phyloP scores from a whole-genome alignment of 2,329 filamentous ascomycete species.

The Aspergillus viridinutans region DNA sequence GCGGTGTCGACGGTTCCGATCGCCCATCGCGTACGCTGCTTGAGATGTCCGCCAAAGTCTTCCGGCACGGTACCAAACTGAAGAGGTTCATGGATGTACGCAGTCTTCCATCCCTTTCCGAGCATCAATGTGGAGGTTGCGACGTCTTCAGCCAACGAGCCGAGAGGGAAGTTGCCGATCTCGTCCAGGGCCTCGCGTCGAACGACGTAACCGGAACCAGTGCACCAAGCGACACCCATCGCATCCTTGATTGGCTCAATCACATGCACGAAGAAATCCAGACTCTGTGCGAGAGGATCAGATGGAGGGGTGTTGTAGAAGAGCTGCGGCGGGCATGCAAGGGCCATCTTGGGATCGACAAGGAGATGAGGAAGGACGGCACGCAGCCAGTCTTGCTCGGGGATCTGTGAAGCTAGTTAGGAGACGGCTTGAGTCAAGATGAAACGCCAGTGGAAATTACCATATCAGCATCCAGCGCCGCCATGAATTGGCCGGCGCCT shows the following conservation, averaged over 20 bases:
- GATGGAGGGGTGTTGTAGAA: conserved; percentile 60
- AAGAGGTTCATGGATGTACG: conserved; percentile 56
- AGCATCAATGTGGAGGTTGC: conserved; percentile 57
- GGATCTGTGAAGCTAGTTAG: conserved; percentile 43
- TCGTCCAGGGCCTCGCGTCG: conserved; percentile 57
- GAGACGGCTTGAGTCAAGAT: not conserved
- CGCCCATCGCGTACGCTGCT: conserved; percentile 38
- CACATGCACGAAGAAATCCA: conserved; percentile 57
- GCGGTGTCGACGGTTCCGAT: conserved; percentile 54
- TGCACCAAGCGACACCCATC: conserved; percentile 56
- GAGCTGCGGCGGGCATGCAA: conserved; percentile 58
- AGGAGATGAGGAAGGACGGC: conserved; percentile 57
- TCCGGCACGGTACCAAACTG: conserved; percentile 53
- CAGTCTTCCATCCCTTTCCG: conserved; percentile 59
- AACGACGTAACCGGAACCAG: conserved; percentile 60
- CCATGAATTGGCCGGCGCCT: conserved; percentile 56
- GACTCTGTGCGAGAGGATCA: conserved; percentile 56
- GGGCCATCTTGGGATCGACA: conserved; percentile 52
- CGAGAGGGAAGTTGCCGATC: conserved; percentile 60
- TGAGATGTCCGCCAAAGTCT: conserved; percentile 32
- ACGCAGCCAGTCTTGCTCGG: conserved; percentile 57
- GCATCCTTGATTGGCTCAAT: conserved; percentile 46
- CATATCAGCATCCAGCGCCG: conserved; percentile 66
- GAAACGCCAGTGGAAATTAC: conserved; percentile 12
- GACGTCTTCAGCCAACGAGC: conserved; percentile 58